Conservation (phyloP, 441 rosid species). For the Populus tomentosa region DNA sequence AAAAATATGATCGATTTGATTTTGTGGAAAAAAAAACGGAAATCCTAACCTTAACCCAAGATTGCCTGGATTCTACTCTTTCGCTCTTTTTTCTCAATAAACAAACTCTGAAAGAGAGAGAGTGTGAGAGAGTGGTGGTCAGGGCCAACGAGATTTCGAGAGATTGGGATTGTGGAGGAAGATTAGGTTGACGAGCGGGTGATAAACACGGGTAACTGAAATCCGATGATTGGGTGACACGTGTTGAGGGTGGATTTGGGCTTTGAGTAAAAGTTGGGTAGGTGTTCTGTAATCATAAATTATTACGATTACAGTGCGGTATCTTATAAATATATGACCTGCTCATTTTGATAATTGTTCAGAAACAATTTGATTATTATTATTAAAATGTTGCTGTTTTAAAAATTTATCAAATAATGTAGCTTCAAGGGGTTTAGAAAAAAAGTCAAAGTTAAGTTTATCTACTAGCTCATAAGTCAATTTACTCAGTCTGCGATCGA, state of each 20-base stretch:
- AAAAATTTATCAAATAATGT: too few relatives aligned
- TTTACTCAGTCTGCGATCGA: too few relatives aligned
- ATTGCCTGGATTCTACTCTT: constrained; percentile 31
- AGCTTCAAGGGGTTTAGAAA: too few relatives aligned
- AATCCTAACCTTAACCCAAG: constrained; percentile 15
- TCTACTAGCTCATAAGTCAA: too few relatives aligned
- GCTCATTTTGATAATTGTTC: too few relatives aligned
- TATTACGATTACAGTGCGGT: too few relatives aligned
- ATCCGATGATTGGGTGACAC: constrained; percentile 5
- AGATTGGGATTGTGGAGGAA: neutral
- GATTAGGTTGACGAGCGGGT: neutral
- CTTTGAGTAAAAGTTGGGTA: too few relatives aligned
- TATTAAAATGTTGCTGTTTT: too few relatives aligned
- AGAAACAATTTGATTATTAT: too few relatives aligned
- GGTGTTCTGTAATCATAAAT: too few relatives aligned
- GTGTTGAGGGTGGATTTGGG: neutral
- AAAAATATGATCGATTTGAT: neutral
- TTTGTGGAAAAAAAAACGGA: constrained; percentile 1
- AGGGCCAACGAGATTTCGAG: neutral
- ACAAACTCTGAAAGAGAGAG: constrained; percentile 14
- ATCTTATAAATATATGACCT: too few relatives aligned
- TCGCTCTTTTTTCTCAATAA: constrained; percentile 22
- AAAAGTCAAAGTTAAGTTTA: too few relatives aligned
- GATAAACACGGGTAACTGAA: neutral
- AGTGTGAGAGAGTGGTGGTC: neutral